Conservation (phyloP, 2,329 filamentous ascomycete genomes). For the Colletotrichum sp. region DNA sequence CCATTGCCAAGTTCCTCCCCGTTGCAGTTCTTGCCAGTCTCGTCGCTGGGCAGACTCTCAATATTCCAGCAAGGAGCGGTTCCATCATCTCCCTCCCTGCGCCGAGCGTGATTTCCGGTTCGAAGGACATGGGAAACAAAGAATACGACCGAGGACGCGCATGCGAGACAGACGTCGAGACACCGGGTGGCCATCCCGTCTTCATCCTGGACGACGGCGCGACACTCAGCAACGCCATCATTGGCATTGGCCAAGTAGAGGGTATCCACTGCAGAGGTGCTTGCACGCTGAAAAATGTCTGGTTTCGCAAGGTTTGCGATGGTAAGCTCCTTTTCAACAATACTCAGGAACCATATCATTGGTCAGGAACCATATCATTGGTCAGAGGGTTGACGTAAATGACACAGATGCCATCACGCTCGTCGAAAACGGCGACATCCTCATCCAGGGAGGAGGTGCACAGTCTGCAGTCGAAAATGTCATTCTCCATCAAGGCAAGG, state of each 20-base stretch:
- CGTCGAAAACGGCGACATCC: not conserved
- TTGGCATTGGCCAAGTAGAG: slow-evolving; percentile 53
- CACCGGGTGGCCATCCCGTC: slow-evolving; percentile 40
- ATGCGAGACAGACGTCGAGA: slow-evolving; percentile 22
- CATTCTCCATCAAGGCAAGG: slow-evolving; percentile 35
- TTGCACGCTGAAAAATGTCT: slow-evolving; percentile 43
- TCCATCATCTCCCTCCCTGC: slow-evolving; percentile 18
- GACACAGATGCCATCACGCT: not conserved
- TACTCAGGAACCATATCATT: not conserved
- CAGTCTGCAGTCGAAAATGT: slow-evolving; percentile 34
- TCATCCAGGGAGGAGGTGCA: slow-evolving; percentile 35
- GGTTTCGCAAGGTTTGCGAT: slow-evolving; percentile 43
- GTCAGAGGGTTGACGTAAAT: not conserved
- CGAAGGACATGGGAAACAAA: slow-evolving; percentile 15
- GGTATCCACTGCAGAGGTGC: slow-evolving; percentile 55
- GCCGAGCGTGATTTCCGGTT: slow-evolving; percentile 18
- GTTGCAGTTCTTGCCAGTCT: not conserved
- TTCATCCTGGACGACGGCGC: slow-evolving; percentile 56
- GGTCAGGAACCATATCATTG: not conserved
- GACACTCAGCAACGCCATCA: slow-evolving; percentile 57
- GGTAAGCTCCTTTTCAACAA: slow-evolving; percentile 9
- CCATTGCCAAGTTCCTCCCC: not conserved
- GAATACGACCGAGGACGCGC: slow-evolving; percentile 21
- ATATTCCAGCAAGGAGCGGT: slow-evolving; percentile 21
- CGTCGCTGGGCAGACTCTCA: slow-evolving; percentile 19